phyloP scores from a whole-genome alignment of 1,284 basidiomycete genomes.

The Moesziomyces parantarcticus region DNA sequence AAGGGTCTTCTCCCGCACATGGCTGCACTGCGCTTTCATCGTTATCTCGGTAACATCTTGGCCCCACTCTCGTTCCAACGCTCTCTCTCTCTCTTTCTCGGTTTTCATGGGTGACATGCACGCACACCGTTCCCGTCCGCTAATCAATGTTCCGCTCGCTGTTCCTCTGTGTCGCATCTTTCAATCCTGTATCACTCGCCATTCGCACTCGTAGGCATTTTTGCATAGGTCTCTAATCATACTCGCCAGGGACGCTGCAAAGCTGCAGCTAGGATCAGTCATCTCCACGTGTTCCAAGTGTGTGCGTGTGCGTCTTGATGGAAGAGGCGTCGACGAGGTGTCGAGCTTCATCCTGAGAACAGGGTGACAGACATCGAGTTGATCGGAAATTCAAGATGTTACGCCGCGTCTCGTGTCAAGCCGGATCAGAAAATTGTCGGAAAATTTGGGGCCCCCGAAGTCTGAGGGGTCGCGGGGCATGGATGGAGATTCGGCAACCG shows the following conservation, averaged over 20 bases:
- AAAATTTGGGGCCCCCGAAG: not conserved
- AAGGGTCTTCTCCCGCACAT: conserved; percentile 5
- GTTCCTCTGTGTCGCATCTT: not conserved
- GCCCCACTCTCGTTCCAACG: not conserved
- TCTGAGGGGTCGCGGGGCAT: no score
- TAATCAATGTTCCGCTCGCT: conserved; percentile 2
- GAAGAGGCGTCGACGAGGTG: no score
- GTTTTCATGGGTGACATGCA: conserved; percentile 17
- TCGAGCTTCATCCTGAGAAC: no score
- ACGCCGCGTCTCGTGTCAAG: not conserved
- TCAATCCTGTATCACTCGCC: conserved; percentile 19
- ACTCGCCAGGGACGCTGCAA: conserved; percentile 40
- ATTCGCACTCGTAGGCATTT: conserved; percentile 17
- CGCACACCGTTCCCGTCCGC: conserved; percentile 14
- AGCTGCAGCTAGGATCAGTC: conserved; percentile 25
- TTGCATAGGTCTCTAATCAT: conserved; percentile 42
- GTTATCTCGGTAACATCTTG: not conserved
- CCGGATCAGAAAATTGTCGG: not conserved
- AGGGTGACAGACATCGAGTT: no score
- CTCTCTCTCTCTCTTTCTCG: conserved; percentile 2
- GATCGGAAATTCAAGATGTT: not conserved
- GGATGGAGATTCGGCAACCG: not conserved
- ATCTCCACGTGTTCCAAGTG: not conserved
- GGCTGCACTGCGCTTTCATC: conserved; percentile 19
- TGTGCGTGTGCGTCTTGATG: not conserved